Evolutionary conservation across 306 rosid genomes (phyloP).

Genomic region (Coriaria nepalensis): DNA sequence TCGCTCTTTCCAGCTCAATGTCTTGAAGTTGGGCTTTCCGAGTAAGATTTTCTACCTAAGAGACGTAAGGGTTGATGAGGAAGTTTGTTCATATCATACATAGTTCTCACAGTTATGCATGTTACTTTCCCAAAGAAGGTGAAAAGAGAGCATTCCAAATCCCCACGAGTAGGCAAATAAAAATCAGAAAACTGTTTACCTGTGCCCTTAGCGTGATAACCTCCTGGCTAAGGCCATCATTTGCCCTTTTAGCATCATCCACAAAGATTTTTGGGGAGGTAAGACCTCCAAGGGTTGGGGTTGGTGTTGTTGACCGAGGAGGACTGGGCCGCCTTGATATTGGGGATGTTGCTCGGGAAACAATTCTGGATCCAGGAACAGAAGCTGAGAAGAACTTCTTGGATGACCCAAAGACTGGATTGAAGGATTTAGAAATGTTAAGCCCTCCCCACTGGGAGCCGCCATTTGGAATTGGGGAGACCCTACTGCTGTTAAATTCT

Average conservation of each 20-base stretch:
- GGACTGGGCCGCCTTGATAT: constrained; percentile 97
- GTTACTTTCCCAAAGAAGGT: too few relatives aligned
- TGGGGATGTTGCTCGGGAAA: constrained; percentile 96
- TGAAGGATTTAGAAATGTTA: constrained; percentile 78
- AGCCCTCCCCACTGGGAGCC: constrained; percentile 89
- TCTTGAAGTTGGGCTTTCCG: constrained; percentile 86
- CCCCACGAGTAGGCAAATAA: neutral
- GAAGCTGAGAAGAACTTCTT: constrained; percentile 99
- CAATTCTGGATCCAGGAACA: constrained; percentile 99
- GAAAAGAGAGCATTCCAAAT: too few relatives aligned
- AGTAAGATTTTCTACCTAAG: constrained; percentile 79
- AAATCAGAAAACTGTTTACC: constrained; percentile 28
- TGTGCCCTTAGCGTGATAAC: constrained; percentile 81
- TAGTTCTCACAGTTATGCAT: too few relatives aligned
- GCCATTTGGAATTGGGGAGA: constrained; percentile 87
- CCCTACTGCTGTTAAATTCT: constrained; percentile 94
- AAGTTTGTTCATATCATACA: too few relatives aligned
- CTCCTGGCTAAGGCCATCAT: constrained; percentile 88
- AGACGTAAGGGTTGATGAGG: neutral
- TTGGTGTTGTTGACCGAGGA: constrained; percentile 97
- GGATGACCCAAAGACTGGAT: constrained; percentile 96
- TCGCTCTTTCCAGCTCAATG: constrained; percentile 77
- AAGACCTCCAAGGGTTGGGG: constrained; percentile 97
- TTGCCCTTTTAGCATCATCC: constrained; percentile 79
- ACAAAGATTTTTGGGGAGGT: constrained; percentile 79